phyloP scores from a whole-genome alignment of 2,329 filamentous ascomycete species.

The Paracoccidioides brasiliensis region DNA sequence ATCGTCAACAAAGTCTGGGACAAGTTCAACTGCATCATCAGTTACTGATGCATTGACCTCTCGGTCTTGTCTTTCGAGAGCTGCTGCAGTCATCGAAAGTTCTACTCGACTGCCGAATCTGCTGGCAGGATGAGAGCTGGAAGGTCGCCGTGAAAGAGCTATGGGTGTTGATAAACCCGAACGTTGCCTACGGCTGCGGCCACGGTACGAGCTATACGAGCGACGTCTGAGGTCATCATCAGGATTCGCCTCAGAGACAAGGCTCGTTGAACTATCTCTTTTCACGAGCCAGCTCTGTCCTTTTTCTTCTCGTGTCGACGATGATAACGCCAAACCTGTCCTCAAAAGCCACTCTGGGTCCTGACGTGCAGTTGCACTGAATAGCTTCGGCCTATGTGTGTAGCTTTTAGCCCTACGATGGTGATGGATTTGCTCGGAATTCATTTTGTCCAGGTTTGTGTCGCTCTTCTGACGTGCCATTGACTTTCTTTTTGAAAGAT shows the following conservation, averaged over 20 bases:
- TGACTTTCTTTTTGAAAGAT: slow-evolving; percentile 21
- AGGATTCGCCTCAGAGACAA: slow-evolving; percentile 30
- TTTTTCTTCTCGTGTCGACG: slow-evolving; percentile 45
- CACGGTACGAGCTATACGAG: slow-evolving; percentile 14
- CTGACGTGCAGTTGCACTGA: slow-evolving; percentile 9
- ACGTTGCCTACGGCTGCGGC: slow-evolving; percentile 18
- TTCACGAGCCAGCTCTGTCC: slow-evolving; percentile 50
- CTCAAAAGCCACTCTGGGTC: slow-evolving; percentile 48
- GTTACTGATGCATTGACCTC: slow-evolving; percentile 10
- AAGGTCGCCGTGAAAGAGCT: slow-evolving; percentile 19
- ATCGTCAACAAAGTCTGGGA: slow-evolving; percentile 41
- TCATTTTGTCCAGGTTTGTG: slow-evolving; percentile 21
- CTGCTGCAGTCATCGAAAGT: slow-evolving; percentile 24
- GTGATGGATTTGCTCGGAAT: slow-evolving; percentile 17
- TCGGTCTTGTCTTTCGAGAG: slow-evolving; percentile 4
- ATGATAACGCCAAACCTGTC: slow-evolving; percentile 43
- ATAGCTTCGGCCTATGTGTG: slow-evolving; percentile 4
- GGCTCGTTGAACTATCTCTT: slow-evolving; percentile 42
- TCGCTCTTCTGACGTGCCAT: slow-evolving; percentile 26
- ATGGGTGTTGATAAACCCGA: slow-evolving; percentile 27
- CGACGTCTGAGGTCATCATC: slow-evolving; percentile 17
- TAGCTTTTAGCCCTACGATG: slow-evolving; percentile 9
- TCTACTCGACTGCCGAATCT: slow-evolving; percentile 23
- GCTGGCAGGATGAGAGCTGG: slow-evolving; percentile 22
- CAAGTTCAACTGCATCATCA: slow-evolving; percentile 12